A percentile compares a stretch with the other conserved stretches of the same genome.
Conservation (phyloP, 2,329 filamentous ascomycete genomes). For the Fusarium sambucinum region DNA sequence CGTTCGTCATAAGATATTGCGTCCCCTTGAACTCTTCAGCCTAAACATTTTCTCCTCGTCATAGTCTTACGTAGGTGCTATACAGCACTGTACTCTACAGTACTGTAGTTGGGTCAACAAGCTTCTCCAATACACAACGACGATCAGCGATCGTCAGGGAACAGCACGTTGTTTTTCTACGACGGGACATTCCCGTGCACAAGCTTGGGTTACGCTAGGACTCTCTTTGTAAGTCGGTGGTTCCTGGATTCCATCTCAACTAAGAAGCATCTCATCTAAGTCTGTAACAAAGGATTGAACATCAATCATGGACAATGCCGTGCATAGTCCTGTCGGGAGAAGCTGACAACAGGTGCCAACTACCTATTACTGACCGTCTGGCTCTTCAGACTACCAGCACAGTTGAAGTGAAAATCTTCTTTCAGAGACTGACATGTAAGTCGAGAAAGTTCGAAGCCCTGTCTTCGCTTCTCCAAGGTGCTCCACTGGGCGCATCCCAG, state of each 20-base stretch:
- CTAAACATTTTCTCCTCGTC: conserved; percentile 15
- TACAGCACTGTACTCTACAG: not conserved
- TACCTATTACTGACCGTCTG: not conserved
- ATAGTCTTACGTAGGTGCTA: conserved; percentile 2
- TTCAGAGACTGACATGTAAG: conserved; percentile 38
- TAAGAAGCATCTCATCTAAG: conserved; percentile 11
- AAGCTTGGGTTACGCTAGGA: conserved; percentile 13
- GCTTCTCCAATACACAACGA: conserved; percentile 19
- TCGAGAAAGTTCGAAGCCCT: conserved; percentile 29
- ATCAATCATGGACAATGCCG: conserved; percentile 1
- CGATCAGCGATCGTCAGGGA: conserved; percentile 37
- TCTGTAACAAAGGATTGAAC: conserved; percentile 17
- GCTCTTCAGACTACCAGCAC: conserved; percentile 6
- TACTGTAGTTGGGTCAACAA: conserved; percentile 32
- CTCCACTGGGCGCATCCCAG: conserved; percentile 48
- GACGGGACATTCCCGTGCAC: conserved; percentile 20
- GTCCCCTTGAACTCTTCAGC: conserved; percentile 3
- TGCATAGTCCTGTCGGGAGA: not conserved
- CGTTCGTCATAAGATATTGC: conserved; percentile 23
- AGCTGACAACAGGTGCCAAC: not conserved
- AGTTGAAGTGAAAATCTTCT: conserved; percentile 18
- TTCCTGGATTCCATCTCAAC: conserved; percentile 29
- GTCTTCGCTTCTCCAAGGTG: conserved; percentile 9
- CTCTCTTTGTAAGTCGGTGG: conserved; percentile 19
- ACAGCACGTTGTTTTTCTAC: conserved; percentile 24